These are phyloP conservation scores for Candida sp. DNA, from an alignment of 1,139 yeast species.

Conservation along the genomic window DNA sequence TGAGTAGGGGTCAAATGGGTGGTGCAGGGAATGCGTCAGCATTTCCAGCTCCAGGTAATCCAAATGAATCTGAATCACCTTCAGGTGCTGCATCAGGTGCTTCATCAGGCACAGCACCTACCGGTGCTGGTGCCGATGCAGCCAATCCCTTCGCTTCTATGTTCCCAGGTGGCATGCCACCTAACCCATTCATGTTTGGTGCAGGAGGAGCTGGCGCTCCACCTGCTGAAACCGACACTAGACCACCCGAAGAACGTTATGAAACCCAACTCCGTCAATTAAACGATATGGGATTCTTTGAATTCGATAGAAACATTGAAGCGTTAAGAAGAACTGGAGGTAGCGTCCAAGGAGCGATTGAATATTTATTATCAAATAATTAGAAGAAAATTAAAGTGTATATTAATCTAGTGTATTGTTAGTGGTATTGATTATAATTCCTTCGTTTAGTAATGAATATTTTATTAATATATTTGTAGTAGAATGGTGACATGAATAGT, in stretches of 20 bases:
- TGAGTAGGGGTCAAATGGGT: conserved; percentile 47
- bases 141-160: conserved; percentile 53
- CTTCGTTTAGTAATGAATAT: too few relatives aligned
- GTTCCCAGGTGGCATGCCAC: conserved; percentile 37
- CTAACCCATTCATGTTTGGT: conserved; percentile 47
- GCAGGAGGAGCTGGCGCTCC: conserved; percentile 24
- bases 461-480: too few relatives aligned
- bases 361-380: conserved; percentile 53
- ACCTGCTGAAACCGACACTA: conserved; percentile 51
- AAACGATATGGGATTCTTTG: conserved; percentile 95
- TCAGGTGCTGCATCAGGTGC: conserved; percentile 13
- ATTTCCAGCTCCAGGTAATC: conserved; percentile 61
- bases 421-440: too few relatives aligned
- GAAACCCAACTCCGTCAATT: conserved; percentile 88
- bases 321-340: conserved; percentile 97
- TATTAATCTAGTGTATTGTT: too few relatives aligned
- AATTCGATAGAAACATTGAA: conserved; percentile 85
- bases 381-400: conserved; percentile 1
- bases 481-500: too few relatives aligned
- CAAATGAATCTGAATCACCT: conserved; percentile 25
- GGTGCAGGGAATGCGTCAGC: conserved; percentile 16
- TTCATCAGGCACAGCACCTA: conserved; percentile 8
- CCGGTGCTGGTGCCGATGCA: conserved; percentile 14
- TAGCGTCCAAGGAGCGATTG: conserved; percentile 95
- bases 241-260: conserved; percentile 96